A percentile compares a stretch with the other conserved stretches of the same genome.
phyloP scores from a whole-genome alignment of 345 rosid species.

The Clarkia xantiana region DNA sequence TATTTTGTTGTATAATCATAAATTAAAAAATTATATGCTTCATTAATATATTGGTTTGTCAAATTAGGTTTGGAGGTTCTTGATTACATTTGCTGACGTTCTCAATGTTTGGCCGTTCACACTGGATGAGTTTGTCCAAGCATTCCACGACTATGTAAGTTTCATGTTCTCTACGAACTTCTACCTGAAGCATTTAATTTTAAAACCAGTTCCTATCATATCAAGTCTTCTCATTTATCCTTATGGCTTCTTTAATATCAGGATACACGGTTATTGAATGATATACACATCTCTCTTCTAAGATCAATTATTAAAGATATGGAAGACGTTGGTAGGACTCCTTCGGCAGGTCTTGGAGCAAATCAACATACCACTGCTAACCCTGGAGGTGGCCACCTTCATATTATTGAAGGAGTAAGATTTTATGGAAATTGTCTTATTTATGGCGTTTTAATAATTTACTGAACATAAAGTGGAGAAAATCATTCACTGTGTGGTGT shows the following conservation, averaged over 20 bases:
- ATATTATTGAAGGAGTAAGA: constrained; percentile 77
- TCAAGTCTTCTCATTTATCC: constrained; percentile 10
- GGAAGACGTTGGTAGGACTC: constrained; percentile 59
- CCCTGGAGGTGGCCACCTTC: constrained; percentile 85
- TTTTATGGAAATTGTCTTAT: constrained; percentile 3
- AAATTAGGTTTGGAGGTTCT: constrained; percentile 74
- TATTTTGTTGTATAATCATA: background rate
- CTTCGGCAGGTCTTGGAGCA: constrained; percentile 42
- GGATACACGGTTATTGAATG: constrained; percentile 78
- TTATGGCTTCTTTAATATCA: constrained; percentile 14
- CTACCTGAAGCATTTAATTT: background rate
- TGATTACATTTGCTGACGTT: constrained; percentile 65
- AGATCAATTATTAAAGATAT: constrained; percentile 68
- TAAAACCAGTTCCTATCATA: background rate
- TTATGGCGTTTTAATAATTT: no score
- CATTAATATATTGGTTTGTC: constrained; percentile 4
- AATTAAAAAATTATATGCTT: background rate
- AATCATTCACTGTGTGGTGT: no score
- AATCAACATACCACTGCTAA: constrained; percentile 48
- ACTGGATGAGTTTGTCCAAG: constrained; percentile 77
- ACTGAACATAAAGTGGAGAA: no score
- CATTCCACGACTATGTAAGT: constrained; percentile 79
- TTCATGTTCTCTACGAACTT: background rate
- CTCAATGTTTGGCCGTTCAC: constrained; percentile 93
- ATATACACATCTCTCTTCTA: constrained; percentile 63